A percentile compares a stretch with the other conserved stretches of the same genome.
phyloP scores from a whole-genome alignment of 2,329 filamentous ascomycete genomes.

The Fusarium clavum region DNA sequence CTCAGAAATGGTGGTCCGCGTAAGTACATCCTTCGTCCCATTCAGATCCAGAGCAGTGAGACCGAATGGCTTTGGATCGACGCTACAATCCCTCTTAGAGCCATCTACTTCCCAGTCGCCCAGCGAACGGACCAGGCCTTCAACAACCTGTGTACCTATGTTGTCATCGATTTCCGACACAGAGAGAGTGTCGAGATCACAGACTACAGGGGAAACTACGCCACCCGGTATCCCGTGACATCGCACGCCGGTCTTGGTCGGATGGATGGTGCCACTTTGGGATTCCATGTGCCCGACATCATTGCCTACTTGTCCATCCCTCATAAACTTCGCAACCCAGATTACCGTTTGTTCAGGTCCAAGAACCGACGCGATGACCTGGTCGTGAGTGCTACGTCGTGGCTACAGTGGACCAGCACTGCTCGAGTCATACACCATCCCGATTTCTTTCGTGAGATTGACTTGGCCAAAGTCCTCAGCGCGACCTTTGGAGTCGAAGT shows the following conservation, averaged over 20 bases:
- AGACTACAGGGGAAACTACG: fast-evolving
- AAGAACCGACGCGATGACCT: neutral
- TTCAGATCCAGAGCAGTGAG: fast-evolving
- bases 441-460: conserved; percentile 12
- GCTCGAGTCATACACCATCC: fast-evolving
- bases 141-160: neutral
- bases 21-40: conserved; percentile 19
- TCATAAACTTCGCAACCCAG: conserved; percentile 9
- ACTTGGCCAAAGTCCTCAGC: conserved; percentile 5
- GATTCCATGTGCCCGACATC: neutral
- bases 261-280: neutral
- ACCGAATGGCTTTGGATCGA: conserved; percentile 24
- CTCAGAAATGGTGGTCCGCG: neutral
- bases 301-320: conserved; percentile 19
- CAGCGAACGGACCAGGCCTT: neutral
- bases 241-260: neutral
- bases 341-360: neutral
- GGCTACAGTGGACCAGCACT: neutral
- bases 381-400: neutral
- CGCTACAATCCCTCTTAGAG: conserved; percentile 3
- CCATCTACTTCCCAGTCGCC: conserved; percentile 3
- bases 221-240: fast-evolving
- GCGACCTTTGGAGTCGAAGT: conserved; percentile 15
- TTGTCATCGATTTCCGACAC: conserved; percentile 19
- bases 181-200: fast-evolving